These are phyloP conservation scores for Lachnellula cervina DNA, from an alignment of 2,329 filamentous ascomycete species.

Conservation along the genomic window DNA sequence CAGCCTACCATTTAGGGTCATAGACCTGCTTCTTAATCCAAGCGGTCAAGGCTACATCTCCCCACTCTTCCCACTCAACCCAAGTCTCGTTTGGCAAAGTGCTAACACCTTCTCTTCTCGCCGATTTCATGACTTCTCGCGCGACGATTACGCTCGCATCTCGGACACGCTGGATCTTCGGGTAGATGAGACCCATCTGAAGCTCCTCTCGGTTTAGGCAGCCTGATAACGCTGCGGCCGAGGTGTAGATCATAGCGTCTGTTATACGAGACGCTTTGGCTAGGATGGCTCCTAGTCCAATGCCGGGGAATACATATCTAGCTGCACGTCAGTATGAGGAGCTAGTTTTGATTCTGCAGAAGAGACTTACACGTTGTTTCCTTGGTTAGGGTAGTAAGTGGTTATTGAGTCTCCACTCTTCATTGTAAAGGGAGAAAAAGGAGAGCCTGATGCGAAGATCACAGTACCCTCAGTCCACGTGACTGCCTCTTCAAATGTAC, in stretches of 20 bases:
- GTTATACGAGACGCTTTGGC: conserved; percentile 83
- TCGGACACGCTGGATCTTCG: conserved; percentile 82
- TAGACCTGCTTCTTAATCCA: conserved; percentile 59
- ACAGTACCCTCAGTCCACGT: conserved; percentile 85
- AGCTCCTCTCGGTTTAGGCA: conserved; percentile 78
- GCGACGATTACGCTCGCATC: conserved; percentile 85
- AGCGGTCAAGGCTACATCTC: conserved; percentile 55
- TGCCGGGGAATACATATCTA: conserved; percentile 94
- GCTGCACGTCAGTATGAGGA: conserved; percentile 39
- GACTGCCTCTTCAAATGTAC: conserved; percentile 91
- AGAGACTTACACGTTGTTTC: conserved; percentile 82
- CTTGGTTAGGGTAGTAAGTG: conserved; percentile 75
- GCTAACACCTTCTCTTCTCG: conserved; percentile 75
- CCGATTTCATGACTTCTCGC: conserved; percentile 87
- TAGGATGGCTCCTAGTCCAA: conserved; percentile 89
- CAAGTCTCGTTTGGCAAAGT: conserved; percentile 63
- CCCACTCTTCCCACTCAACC: conserved; percentile 69
- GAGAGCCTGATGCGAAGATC: conserved; percentile 92
- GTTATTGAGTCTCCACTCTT: conserved; percentile 56
- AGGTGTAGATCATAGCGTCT: conserved; percentile 95
- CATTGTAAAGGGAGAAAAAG: conserved; percentile 70
- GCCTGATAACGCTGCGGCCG: conserved; percentile 73
- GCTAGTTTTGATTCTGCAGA: conserved; percentile 56
- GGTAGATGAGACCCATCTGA: conserved; percentile 82
- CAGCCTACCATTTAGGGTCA: conserved; percentile 41